Evolutionary conservation across 345 rosid species (phyloP).

Genomic region (Noccaea caerulescens): DNA sequence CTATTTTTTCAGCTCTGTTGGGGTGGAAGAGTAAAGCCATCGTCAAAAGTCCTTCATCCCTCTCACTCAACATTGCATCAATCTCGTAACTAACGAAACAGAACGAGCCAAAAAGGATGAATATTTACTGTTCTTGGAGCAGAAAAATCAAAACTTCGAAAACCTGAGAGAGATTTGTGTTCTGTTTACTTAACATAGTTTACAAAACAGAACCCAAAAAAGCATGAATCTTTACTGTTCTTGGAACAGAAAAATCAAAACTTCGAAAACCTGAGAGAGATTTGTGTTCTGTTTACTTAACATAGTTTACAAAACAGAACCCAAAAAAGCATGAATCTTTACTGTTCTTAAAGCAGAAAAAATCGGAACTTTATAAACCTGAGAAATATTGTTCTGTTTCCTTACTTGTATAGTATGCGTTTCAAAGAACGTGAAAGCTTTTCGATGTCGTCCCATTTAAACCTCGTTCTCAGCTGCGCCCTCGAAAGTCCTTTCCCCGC

Average conservation of each 20-base stretch:
- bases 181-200: no score
- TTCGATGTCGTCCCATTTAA: conserved; percentile 56
- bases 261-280: not conserved
- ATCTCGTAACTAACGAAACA: conserved; percentile 57
- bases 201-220: no score
- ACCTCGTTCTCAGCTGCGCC: conserved; percentile 41
- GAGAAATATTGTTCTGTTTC: not conserved
- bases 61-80: conserved; percentile 56
- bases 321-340: no score
- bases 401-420: conserved; percentile 74
- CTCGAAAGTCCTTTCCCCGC: conserved; percentile 45
- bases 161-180: not conserved
- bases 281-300: no score
- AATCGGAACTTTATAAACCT: no score
- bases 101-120: not conserved
- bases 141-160: not conserved
- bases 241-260: not conserved
- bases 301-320: no score
- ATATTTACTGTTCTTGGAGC: conserved; percentile 18
- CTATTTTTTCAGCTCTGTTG: conserved; percentile 69
- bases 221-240: conserved; percentile 13
- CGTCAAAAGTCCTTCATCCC: conserved; percentile 54
- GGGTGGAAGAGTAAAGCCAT: conserved; percentile 80
- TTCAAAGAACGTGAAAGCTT: conserved; percentile 53
- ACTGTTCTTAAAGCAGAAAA: no score